Base-by-base conservation (phyloP, 768 basidiomycete species). In the Boletus subparvulus region DNA sequence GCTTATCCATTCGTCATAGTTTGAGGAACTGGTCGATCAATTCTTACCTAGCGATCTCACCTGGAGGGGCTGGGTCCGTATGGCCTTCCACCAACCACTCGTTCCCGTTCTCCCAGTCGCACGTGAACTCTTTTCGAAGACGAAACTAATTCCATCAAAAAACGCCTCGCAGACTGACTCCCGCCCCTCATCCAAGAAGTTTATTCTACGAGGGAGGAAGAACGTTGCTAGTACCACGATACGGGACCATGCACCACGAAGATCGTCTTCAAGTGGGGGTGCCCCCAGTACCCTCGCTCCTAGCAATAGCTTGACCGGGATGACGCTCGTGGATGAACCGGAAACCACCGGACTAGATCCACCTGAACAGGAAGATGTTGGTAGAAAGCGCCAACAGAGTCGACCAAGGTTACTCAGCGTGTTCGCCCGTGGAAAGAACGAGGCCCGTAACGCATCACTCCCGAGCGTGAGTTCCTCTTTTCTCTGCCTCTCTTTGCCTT, bases 61-160 rank as follows among this genome's bases (percentile, higher is more conserved):
- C 46, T 90, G 88, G 88, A 82, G 80, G 67, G 88, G 88, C 16
- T 91, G 89, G 89, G 80, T 90, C 35, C 88, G 87, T 64, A 88
- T 91, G 79, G 89, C 86, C 14, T 87, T 90, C 72, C 84, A 89
- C 54, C 89, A 91, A 63, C 88, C 88, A 24, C 75, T 91, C 13
- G 77, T 91, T 3, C 88, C 88, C 26, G 88, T 91, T 4, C 76
- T 90, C 16, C 88, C 88, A 6, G 88, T 90, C 7, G 89, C 89
- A 16, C 84, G 86, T 47, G 88, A 91, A 69, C 75, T 91, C 24
- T 79, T 91, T 51, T 81, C 87, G 19, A 91, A 91, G 70, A 90
- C 89, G 9, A 89, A 88, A 65, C 81, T 84, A 75, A 83, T 84
- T 49, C 75, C 83, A 11, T 71, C 75, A 61, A 73, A 65, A 59